Percentiles rank a stretch among this genome's conserved stretches.
Conservation (phyloP, 148 eudicot genomes). For the Rhododendron henanense region DNA sequence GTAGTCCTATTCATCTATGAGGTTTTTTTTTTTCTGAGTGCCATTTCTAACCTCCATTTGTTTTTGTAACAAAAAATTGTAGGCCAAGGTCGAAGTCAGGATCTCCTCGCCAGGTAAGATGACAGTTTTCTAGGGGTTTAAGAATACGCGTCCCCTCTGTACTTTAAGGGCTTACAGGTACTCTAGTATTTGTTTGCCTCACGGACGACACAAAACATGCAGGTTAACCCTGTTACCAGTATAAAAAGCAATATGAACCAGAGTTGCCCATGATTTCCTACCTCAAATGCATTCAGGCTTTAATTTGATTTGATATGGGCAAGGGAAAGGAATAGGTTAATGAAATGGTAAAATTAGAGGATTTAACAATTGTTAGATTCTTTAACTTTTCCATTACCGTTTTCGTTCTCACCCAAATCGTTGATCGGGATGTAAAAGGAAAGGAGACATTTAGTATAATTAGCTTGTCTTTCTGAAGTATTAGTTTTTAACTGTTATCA, state of each 20-base stretch:
- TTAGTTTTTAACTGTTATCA: background rate
- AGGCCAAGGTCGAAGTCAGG: constrained; percentile 21
- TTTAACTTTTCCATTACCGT: background rate
- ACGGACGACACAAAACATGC: too few species aligned
- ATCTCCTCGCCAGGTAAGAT: constrained; percentile 25
- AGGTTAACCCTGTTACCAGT: background rate
- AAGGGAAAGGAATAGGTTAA: background rate
- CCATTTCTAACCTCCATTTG: background rate
- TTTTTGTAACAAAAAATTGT: constrained; percentile 6
- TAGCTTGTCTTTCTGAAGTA: background rate
- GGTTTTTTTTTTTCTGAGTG: background rate
- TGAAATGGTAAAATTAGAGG: background rate
- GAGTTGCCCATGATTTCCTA: background rate
- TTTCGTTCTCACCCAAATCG: background rate
- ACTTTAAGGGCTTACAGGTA: background rate
- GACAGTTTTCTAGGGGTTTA: background rate
- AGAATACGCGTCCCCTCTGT: background rate
- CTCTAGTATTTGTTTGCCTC: background rate
- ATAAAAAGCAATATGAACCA: background rate
- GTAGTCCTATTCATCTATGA: background rate
- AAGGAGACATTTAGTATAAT: background rate
- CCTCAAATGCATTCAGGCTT: background rate
- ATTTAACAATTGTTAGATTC: background rate
- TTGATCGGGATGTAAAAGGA: background rate
- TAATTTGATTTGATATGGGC: background rate